phyloP scores from a whole-genome alignment of 2,329 filamentous ascomycete species.

The Conoideocrella luteorostrata region DNA sequence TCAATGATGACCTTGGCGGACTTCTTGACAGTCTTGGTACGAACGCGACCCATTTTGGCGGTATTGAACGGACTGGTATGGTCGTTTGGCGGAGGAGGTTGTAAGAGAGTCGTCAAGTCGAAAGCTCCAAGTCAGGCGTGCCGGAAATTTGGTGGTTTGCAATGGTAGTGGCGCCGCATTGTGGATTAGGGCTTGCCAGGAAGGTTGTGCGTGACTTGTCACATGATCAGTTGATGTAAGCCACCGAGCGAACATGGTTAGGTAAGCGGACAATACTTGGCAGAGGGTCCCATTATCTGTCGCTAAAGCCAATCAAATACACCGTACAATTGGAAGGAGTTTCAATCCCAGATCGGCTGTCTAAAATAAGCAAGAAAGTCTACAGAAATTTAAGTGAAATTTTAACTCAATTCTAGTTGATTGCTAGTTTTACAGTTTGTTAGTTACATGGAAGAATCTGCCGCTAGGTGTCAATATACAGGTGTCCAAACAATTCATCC shows the following conservation, averaged over 20 bases:
- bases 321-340: no score
- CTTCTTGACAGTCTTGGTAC: slow-evolving; percentile 66
- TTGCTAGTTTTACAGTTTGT: slow-evolving; percentile 12
- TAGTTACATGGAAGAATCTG: slow-evolving; percentile 8
- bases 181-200: slow-evolving; percentile 23
- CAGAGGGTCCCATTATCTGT: not conserved
- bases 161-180: slow-evolving; percentile 14
- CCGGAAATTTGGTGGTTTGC: slow-evolving; percentile 24
- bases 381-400: not conserved
- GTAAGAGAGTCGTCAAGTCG: slow-evolving; percentile 15
- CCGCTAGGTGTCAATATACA: slow-evolving; percentile 7
- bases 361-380: no score
- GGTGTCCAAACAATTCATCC: not conserved
- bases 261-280: no score
- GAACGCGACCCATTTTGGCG: slow-evolving; percentile 64
- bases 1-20: slow-evolving; percentile 99
- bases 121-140: no score
- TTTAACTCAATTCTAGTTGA: slow-evolving; percentile 1
- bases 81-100: slow-evolving; percentile 27
- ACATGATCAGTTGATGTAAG: slow-evolving; percentile 22
- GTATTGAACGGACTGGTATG: slow-evolving; percentile 34
- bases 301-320: slow-evolving; percentile 1
- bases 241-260: no score
- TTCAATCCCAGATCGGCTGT: no score
- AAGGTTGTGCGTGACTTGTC: slow-evolving; percentile 12